Percentiles rank a stretch among this genome's conserved stretches.
These are phyloP conservation scores for Gnetum montanum DNA, from an alignment of 75 land plant species.

Conservation along the genomic window DNA sequence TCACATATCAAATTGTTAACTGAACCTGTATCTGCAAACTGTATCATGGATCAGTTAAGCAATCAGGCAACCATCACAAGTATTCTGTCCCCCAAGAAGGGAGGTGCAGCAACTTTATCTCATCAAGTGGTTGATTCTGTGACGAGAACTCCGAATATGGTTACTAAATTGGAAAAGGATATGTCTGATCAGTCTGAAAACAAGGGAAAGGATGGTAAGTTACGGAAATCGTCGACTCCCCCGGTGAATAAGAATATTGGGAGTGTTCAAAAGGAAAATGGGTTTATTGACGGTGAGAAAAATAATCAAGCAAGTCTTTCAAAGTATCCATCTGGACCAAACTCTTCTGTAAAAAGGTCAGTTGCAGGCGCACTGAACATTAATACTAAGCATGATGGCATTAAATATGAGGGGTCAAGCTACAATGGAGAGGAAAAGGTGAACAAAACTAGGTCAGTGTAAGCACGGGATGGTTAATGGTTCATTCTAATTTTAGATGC, in stretches of 20 bases:
- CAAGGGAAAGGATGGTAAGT: slow-evolving; percentile 1
- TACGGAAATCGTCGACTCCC: background rate
- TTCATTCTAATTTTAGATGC: too few relatives aligned
- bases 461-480: too few relatives aligned
- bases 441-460: slow-evolving; percentile 14
- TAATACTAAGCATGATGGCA: too few relatives aligned
- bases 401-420: too few relatives aligned
- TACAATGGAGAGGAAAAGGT: slow-evolving; percentile 13
- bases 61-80: too few relatives aligned
- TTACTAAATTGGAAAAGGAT: background rate
- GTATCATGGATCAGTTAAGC: too few relatives aligned
- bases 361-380: too few relatives aligned
- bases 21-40: too few relatives aligned
- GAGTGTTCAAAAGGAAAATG: slow-evolving; percentile 1
- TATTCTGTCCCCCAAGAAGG: slow-evolving; percentile 8
- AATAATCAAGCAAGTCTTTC: slow-evolving; percentile 1
- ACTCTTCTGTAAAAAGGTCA: background rate
- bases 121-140: background rate
- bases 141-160: background rate
- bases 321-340: background rate
- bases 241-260: slow-evolving; percentile 6
- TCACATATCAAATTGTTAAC: background rate
- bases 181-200: background rate
- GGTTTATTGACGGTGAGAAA: background rate
- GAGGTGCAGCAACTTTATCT: background rate